A percentile compares a stretch with the other conserved stretches of the same genome.
Evolutionary conservation across 345 rosid species (phyloP).

Genomic region (Boechera retrofracta): DNA sequence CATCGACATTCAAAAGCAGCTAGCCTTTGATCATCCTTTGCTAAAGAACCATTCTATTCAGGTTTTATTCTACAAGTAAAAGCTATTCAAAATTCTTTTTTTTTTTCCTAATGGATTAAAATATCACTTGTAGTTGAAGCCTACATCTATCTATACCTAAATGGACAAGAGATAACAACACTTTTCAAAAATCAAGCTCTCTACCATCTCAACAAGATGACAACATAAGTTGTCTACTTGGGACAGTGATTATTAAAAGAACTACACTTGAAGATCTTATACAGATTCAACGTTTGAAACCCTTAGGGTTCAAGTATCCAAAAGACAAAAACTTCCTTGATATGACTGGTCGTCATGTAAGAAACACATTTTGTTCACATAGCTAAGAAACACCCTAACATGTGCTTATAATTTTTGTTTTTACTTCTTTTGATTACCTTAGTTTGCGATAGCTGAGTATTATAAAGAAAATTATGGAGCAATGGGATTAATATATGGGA

Average conservation of each 20-base stretch:
- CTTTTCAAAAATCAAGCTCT: background rate
- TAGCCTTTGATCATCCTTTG: background rate
- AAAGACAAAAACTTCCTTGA: background rate
- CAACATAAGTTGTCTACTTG: slow-evolving; percentile 26
- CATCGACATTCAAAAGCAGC: slow-evolving; percentile 40
- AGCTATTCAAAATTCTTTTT: background rate
- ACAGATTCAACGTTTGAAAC: slow-evolving; percentile 8
- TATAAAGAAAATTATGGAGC: slow-evolving; percentile 8
- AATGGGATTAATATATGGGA: slow-evolving; percentile 35
- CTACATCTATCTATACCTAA: slow-evolving; percentile 31
- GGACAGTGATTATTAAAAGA: slow-evolving; percentile 35
- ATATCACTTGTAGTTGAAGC: slow-evolving; percentile 29
- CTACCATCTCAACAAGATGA: slow-evolving; percentile 12
- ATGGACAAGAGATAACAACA: slow-evolving; percentile 33
- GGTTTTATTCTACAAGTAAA: background rate
- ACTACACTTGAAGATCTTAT: slow-evolving; percentile 34
- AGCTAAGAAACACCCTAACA: background rate
- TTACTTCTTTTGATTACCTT: background rate
- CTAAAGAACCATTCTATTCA: slow-evolving; percentile 35
- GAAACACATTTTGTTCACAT: background rate
- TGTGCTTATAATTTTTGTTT: background rate
- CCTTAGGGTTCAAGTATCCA: slow-evolving; percentile 9
- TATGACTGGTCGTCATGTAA: slow-evolving; percentile 33
- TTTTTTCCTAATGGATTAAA: background rate
- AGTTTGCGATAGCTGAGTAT: slow-evolving; percentile 18